A percentile compares a stretch with the other conserved stretches of the same genome.
phyloP scores from a whole-genome alignment of 2,329 filamentous ascomycete genomes.

The Beauveria medogensis region DNA sequence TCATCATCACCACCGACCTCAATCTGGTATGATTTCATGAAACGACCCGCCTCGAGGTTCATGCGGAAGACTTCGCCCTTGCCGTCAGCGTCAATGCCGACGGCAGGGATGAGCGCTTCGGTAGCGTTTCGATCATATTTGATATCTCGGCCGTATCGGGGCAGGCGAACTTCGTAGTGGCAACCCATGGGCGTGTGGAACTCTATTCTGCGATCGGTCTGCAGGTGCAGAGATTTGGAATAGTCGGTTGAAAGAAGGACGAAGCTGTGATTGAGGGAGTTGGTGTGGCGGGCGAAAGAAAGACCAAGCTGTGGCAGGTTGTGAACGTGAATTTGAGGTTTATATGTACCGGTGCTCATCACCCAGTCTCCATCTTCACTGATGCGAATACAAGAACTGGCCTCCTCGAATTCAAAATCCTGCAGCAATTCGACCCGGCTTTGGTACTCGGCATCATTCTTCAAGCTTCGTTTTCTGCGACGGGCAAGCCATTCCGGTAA shows the following conservation, averaged over 20 bases:
- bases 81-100: constrained; percentile 78
- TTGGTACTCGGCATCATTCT: constrained; percentile 86
- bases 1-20: constrained; percentile 82
- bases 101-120: constrained; percentile 79
- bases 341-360: constrained; percentile 80
- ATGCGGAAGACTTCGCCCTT: constrained; percentile 87
- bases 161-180: constrained; percentile 83
- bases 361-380: constrained; percentile 97
- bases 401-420: constrained; percentile 96
- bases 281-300: constrained; percentile 89
- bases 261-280: constrained; percentile 86
- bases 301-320: constrained; percentile 87
- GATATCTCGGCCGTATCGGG: constrained; percentile 84
- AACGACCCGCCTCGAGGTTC: constrained; percentile 85
- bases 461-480: constrained; percentile 81
- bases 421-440: constrained; percentile 92
- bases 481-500: constrained; percentile 93
- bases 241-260: constrained; percentile 83
- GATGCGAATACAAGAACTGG: constrained; percentile 79
- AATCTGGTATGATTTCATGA: constrained; percentile 89
- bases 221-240: constrained; percentile 87
- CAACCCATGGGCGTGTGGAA: constrained; percentile 86
- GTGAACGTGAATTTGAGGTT: constrained; percentile 75
- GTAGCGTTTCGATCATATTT: constrained; percentile 74
- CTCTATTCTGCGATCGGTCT: constrained; percentile 83